Base-by-base conservation (phyloP, 257 asterid genomes). In the Solanum peruvianum region DNA sequence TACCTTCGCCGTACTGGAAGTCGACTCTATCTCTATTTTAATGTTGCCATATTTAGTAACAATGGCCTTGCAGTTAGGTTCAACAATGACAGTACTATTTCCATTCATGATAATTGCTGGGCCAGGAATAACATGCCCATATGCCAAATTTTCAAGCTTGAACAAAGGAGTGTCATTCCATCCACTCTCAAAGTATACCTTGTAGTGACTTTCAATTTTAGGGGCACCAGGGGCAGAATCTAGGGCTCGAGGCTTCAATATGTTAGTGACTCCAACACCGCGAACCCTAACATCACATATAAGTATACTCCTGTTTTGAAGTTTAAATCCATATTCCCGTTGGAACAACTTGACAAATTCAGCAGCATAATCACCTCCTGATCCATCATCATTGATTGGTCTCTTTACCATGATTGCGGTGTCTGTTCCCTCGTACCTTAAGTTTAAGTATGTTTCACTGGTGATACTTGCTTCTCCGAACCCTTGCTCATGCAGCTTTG, bases 81-180 rank as follows among this genome's bases (percentile, higher is more conserved):
- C 98, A 42, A 97, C 94, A 82, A 95, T 97, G 77, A 97, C 94
- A 14, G 99, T 97, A 92, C 99, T 97, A 72, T 97, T 97, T 64
- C 99, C 99, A 20, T 97, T 97, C 99, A 97, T 94, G 87, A 97
- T 93, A 64, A 97, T 90, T 39, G 98, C 96, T 60, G 99, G 99
- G 35, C 98, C 99, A 45, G 86, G 87, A 71, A 97, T 73, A 83
- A 64, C 88, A 90, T 96, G 96, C 44, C 97, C 97, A 77, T 49
- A 93, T 67, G 92, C 90, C 85, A 97, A 89, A 87, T 92, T 89
- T 85, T 94, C 98, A 39, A 97, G 96, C 92, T 93, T 95, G 88
- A 89, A 94, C 75, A 96, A 88, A 84, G 98, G 99, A 13, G 99
- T 93, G 42, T 93, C 91, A 45, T 90, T 91, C 98, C 98, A 95